Base-by-base conservation (phyloP, 306 rosid genomes). In the Luffa aegyptiaca region DNA sequence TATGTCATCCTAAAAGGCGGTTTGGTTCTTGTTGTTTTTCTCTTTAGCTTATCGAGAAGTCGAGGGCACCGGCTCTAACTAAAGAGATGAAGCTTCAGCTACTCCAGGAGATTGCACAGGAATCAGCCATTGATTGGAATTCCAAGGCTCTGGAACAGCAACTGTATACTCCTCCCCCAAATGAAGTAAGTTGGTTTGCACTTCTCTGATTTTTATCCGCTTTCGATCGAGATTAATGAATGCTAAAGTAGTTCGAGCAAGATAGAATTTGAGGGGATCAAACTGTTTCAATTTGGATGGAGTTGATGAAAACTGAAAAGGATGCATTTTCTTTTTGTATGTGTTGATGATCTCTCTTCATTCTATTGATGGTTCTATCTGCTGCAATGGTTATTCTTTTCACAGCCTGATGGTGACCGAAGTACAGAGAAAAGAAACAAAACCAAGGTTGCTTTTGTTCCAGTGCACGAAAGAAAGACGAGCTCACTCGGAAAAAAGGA, bases 121-220 rank as follows among this genome's bases (percentile, higher is more conserved):
- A 93, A 41, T 83, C 82, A 41, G 88, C 91, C 68, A 81, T 95
- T 53, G 81, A 83, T 31, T 95, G 97, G 99, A 84, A 91, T 79
- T 84, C 87, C 59, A 88, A 83, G 79, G 85, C 89, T 81, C 56
- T 91, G 80, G 92, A 87, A 70, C 86, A 88, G 53, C 80, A 61
- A 52, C 84, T 88, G 63, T 84, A 85, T 68, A 78, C 77, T 73
- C 85, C 88, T 6, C 82, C 89, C 8, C 55, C 82, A 44, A 4
- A 51, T 21, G n/a, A 46, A 21, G 86, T 81, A 56, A 87, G 93
- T 71, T 80, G 42, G 3, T 69, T n/a, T 44, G 3, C 17, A 48
- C 8, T 45, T 63, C 57, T 16, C 36, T 62, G 14, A 26, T 31
- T 51, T 72, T 33, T 21, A 3, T 31, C 33, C 1, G 45, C 14